Evolutionary conservation across 306 rosid genomes (phyloP).

Genomic region (Alnus glutinosa): DNA sequence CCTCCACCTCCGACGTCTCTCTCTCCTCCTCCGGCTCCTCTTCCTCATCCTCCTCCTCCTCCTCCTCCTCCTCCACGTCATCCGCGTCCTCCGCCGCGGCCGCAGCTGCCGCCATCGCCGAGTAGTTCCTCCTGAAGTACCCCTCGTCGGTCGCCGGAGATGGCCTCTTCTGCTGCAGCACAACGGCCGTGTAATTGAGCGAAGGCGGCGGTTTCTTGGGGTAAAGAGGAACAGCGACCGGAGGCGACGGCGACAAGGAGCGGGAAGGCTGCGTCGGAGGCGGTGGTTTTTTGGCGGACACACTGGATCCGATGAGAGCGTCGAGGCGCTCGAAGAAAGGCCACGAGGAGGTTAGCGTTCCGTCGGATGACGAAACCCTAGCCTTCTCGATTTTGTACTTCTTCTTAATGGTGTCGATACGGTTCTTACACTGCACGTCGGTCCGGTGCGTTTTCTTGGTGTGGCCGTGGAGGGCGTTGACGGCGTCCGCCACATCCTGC

Average conservation of each 20-base stretch:
- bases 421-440: slow-evolving; percentile 94
- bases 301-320: slow-evolving; percentile 57
- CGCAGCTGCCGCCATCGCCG: slow-evolving; percentile 88
- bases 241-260: slow-evolving; percentile 64
- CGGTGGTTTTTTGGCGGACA: slow-evolving; percentile 45
- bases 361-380: slow-evolving; percentile 70
- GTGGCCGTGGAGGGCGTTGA: slow-evolving; percentile 87
- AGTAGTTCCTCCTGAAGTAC: slow-evolving; percentile 73
- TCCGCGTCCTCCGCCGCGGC: slow-evolving; percentile 80
- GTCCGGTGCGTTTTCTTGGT: slow-evolving; percentile 90
- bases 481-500: slow-evolving; percentile 97
- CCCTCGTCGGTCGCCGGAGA: slow-evolving; percentile 50
- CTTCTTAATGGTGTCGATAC: slow-evolving; percentile 91
- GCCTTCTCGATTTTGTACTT: slow-evolving; percentile 91
- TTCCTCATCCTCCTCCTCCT: slow-evolving; percentile 28
- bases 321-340: slow-evolving; percentile 76
- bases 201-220: slow-evolving; percentile 44
- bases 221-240: slow-evolving; percentile 40
- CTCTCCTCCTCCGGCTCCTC: slow-evolving; percentile 55
- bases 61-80: slow-evolving; percentile 49
- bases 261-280: slow-evolving; percentile 38
- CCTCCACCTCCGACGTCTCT: slow-evolving; percentile 55
- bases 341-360: slow-evolving; percentile 58
- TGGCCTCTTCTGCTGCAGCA: slow-evolving; percentile 70
- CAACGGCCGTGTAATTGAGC: slow-evolving; percentile 38